These are phyloP conservation scores for Theobroma grandiflorum DNA, from an alignment of 441 rosid genomes.

Conservation along the genomic window DNA sequence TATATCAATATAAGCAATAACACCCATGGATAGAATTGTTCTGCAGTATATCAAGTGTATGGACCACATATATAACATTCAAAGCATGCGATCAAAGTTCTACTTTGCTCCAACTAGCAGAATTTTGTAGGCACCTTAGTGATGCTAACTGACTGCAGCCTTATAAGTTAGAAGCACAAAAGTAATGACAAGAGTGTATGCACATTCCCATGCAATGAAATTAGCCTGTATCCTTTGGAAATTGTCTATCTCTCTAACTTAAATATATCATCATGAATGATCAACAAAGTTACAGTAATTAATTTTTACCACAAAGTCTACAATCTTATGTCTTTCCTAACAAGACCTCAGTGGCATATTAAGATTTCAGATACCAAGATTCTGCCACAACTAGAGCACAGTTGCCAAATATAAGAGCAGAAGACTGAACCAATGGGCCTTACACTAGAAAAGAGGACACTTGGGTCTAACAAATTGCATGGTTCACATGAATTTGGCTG, in stretches of 20 bases:
- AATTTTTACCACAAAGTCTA: background rate
- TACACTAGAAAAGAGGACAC: background rate
- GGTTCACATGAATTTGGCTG: background rate
- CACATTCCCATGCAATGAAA: background rate
- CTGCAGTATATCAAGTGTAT: background rate
- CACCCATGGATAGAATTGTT: background rate
- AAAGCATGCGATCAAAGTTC: background rate
- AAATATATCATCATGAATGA: slow-evolving; percentile 10
- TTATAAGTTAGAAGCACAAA: background rate
- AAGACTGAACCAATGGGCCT: background rate
- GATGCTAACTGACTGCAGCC: background rate
- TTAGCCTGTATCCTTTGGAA: background rate
- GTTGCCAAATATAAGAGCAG: background rate
- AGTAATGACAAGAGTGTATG: background rate
- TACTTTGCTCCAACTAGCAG: background rate
- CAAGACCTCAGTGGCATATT: background rate
- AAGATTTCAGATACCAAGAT: slow-evolving; percentile 1
- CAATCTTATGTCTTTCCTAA: background rate
- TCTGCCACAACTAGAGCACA: background rate
- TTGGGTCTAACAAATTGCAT: background rate
- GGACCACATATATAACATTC: background rate
- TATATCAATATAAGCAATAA: background rate
- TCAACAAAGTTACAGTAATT: background rate
- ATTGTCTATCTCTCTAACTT: background rate
- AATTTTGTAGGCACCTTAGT: background rate